phyloP scores from a whole-genome alignment of 441 rosid species.

The Aleurites moluccanus region DNA sequence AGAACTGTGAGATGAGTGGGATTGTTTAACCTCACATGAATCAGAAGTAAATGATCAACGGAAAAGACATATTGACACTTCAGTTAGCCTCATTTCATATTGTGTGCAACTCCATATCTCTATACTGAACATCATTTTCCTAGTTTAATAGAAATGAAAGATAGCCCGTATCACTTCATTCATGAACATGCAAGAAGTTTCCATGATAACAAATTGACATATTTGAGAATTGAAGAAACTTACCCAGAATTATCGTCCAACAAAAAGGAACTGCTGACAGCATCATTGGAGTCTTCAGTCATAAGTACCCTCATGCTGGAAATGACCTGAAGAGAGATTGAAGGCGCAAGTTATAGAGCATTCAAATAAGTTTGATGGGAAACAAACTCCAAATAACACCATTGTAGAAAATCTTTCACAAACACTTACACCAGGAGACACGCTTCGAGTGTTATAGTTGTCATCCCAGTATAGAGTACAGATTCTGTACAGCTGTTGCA shows the following conservation, averaged over 20 bases:
- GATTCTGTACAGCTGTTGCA: conserved; percentile 96
- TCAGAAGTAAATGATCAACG: not conserved
- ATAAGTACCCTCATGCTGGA: conserved; percentile 93
- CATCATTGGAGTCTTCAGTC: conserved; percentile 94
- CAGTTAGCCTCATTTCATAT: not conserved
- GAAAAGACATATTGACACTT: no score
- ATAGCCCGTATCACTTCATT: not conserved
- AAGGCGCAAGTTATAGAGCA: conserved; percentile 13
- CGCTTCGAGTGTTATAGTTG: conserved; percentile 97
- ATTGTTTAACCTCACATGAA: not conserved
- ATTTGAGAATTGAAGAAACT: conserved; percentile 22
- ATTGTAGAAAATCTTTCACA: conserved; percentile 1
- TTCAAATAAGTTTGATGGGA: conserved; percentile 6
- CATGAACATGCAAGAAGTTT: conserved; percentile 3
- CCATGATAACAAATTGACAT: not conserved
- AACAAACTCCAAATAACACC: not conserved
- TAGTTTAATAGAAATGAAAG: not conserved
- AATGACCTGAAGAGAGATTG: conserved; percentile 63
- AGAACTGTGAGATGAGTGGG: not conserved
- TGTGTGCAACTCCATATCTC: not conserved
- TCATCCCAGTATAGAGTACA: conserved; percentile 97
- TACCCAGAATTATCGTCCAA: conserved; percentile 97
- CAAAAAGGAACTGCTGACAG: conserved; percentile 84
- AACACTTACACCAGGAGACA: conserved; percentile 74
- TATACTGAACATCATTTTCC: no score